These are phyloP conservation scores for Urochloa ruziziensis DNA, from an alignment of 176 grass and related monocot genomes.

Conservation along the genomic window DNA sequence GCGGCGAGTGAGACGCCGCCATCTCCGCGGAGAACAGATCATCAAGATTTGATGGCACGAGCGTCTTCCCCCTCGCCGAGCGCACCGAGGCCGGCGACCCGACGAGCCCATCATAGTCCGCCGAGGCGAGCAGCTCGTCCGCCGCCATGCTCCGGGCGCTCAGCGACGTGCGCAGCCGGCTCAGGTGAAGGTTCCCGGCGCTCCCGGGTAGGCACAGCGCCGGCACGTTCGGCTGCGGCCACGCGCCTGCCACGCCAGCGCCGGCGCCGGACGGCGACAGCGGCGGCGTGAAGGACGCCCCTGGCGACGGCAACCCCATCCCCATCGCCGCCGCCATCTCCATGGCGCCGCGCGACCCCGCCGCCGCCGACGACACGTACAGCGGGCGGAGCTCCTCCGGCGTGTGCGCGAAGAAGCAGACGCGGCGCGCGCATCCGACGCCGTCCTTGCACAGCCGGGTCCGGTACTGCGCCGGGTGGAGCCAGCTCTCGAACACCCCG, in stretches of 20 bases:
- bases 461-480: conserved; percentile 85
- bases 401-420: conserved; percentile 86
- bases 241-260: conserved; percentile 12
- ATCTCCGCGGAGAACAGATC: conserved; percentile 54
- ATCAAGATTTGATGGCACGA: conserved; percentile 50
- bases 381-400: conserved; percentile 71
- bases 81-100: conserved; percentile 34
- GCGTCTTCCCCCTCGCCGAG: conserved; percentile 37
- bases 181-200: conserved; percentile 43
- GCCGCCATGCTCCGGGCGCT: conserved; percentile 52
- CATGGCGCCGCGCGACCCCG: conserved; percentile 39
- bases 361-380: conserved; percentile 47
- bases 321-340: conserved; percentile 65
- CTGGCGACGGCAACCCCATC: conserved; percentile 49
- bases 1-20: conserved; percentile 33
- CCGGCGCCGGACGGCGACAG: conserved; percentile 53
- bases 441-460: conserved; percentile 76
- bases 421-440: conserved; percentile 54
- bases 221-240: conserved; percentile 46
- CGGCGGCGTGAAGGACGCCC: conserved; percentile 54
- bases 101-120: conserved; percentile 38
- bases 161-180: conserved; percentile 52
- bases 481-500: conserved; percentile 90
- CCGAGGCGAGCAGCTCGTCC: conserved; percentile 45
- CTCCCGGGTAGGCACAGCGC: conserved; percentile 54